Conservation (phyloP, 1,284 basidiomycete species). For the Caloboletus inedulis region DNA sequence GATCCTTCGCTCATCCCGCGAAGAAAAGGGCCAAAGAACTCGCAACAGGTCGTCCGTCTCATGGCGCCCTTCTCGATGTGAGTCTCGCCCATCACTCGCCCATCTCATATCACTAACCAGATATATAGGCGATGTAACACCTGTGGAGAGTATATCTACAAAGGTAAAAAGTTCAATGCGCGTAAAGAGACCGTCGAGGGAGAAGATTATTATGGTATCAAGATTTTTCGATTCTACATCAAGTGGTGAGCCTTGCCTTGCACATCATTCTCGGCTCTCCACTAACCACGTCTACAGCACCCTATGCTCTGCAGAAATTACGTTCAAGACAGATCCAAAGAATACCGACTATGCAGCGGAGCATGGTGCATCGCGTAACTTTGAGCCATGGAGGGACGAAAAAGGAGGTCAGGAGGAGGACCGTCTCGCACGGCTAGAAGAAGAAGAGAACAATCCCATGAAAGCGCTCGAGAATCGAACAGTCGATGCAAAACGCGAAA, state of each 20-base stretch:
- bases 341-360: constrained; percentile 93
- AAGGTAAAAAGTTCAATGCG: constrained; percentile 99
- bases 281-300: constrained; percentile 50
- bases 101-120: constrained; percentile 2
- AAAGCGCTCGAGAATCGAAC: constrained; percentile 92
- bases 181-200: constrained; percentile 97
- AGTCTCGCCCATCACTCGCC: constrained; percentile 22
- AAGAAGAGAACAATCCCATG: constrained; percentile 95
- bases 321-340: constrained; percentile 99
- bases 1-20: constrained; percentile 96
- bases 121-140: constrained; percentile 77
- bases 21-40: constrained; percentile 84
- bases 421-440: constrained; percentile 72
- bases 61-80: constrained; percentile 99
- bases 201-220: constrained; percentile 98
- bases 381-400: constrained; percentile 89
- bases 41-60: constrained; percentile 94
- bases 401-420: constrained; percentile 72
- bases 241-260: constrained; percentile 57
- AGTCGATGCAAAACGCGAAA: constrained; percentile 90
- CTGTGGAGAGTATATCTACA: constrained; percentile 97
- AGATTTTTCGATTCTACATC: constrained; percentile 86
- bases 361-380: constrained; percentile 92
- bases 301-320: constrained; percentile 95
- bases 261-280: not conserved